These are phyloP conservation scores for Adenanthera pavonina DNA, from an alignment of 306 rosid species.

Conservation along the genomic window DNA sequence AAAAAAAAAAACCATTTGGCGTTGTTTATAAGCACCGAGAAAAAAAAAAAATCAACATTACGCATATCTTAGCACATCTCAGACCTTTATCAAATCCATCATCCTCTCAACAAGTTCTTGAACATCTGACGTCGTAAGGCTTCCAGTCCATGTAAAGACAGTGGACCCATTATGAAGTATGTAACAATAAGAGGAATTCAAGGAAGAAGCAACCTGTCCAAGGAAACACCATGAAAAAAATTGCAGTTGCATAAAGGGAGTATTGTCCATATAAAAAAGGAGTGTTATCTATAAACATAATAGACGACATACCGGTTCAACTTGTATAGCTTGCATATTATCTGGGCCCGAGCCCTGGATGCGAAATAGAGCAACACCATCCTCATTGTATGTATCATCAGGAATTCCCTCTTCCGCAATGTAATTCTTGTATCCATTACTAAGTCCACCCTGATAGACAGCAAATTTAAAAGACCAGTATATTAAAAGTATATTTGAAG, in stretches of 20 bases:
- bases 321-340: slow-evolving; percentile 96
- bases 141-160: slow-evolving; percentile 85
- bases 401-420: slow-evolving; percentile 67
- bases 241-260: neutral
- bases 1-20: neutral
- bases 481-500: neutral
- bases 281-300: neutral
- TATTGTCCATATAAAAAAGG: no score
- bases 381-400: slow-evolving; percentile 80
- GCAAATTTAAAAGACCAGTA: slow-evolving; percentile 35
- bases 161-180: slow-evolving; percentile 75
- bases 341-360: slow-evolving; percentile 95
- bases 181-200: slow-evolving; percentile 85
- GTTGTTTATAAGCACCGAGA: neutral
- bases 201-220: slow-evolving; percentile 78
- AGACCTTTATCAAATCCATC: slow-evolving; percentile 88
- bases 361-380: slow-evolving; percentile 81
- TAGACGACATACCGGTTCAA: slow-evolving; percentile 64
- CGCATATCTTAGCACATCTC: slow-evolving; percentile 26
- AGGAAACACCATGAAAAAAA: slow-evolving; percentile 27
- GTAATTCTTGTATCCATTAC: slow-evolving; percentile 70
- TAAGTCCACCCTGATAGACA: slow-evolving; percentile 78
- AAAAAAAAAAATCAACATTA: slow-evolving; percentile 13
- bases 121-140: slow-evolving; percentile 63
- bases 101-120: slow-evolving; percentile 89